These are phyloP conservation scores for Galerina sulciceps DNA, from an alignment of 768 basidiomycete genomes.

Conservation along the genomic window DNA sequence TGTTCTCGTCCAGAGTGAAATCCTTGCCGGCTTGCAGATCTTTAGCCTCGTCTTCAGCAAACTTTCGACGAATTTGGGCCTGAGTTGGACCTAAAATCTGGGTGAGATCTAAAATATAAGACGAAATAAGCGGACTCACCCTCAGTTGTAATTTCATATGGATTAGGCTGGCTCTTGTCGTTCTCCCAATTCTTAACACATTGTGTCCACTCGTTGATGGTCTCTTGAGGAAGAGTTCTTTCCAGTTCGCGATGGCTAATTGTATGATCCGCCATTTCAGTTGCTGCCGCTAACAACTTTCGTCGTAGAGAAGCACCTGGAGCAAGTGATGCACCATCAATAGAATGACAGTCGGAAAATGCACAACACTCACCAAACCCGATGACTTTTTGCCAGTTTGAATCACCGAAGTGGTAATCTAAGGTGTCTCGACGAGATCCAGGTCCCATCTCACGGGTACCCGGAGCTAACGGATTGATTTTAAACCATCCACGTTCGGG, in stretches of 20 bases:
- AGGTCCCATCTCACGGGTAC: constrained; percentile 38
- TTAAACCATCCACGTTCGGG: constrained; percentile 35
- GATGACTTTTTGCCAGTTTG: constrained; percentile 29
- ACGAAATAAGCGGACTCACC: too few species aligned
- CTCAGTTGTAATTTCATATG: neutral
- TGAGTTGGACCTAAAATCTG: constrained; percentile 16
- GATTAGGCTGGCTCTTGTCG: neutral
- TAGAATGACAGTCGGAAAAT: neutral
- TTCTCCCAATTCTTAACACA: constrained; percentile 5
- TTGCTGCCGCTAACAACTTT: constrained; percentile 2
- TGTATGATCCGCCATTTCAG: constrained; percentile 10
- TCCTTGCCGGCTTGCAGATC: constrained; percentile 1
- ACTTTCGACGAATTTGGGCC: neutral
- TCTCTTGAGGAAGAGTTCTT: neutral
- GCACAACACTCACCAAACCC: constrained; percentile 17
- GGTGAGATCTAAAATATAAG: too few species aligned
- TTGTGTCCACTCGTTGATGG: neutral
- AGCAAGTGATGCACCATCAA: neutral
- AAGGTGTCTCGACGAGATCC: constrained; percentile 30
- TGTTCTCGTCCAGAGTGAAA: constrained; percentile 8
- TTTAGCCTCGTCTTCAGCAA: constrained; percentile 12
- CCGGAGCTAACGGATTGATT: constrained; percentile 27
- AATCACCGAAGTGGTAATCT: constrained; percentile 30
- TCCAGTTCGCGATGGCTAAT: constrained; percentile 3
- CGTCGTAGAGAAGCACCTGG: neutral